Conservation (phyloP, 805 yeast genomes). For the Pichia californica region DNA sequence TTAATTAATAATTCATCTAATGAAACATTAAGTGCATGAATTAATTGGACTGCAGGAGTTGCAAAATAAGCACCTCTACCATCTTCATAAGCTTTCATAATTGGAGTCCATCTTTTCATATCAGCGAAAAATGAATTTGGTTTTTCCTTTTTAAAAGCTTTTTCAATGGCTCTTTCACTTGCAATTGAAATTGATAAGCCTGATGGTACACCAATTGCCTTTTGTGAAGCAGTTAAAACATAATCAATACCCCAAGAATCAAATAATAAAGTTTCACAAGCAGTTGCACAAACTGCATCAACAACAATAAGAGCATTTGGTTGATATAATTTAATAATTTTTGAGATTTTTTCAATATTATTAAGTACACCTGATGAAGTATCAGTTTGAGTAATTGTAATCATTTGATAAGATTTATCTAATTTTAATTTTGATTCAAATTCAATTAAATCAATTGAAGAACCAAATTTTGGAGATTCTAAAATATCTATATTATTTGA, state of each 20-base stretch:
- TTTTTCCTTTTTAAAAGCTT: slow-evolving; percentile 44
- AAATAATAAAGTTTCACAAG: slow-evolving; percentile 78
- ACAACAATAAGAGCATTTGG: slow-evolving; percentile 83
- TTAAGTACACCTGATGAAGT: slow-evolving; percentile 92
- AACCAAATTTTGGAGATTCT: slow-evolving; percentile 64
- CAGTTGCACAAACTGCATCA: slow-evolving; percentile 94
- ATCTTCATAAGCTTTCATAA: slow-evolving; percentile 78
- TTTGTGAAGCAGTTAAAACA: slow-evolving; percentile 88
- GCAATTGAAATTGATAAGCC: slow-evolving; percentile 78
- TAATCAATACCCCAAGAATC: slow-evolving; percentile 88
- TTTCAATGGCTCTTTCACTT: slow-evolving; percentile 65
- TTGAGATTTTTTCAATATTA: slow-evolving; percentile 58
- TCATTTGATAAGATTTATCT: slow-evolving; percentile 43
- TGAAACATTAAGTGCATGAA: slow-evolving; percentile 75
- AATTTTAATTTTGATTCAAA: slow-evolving; percentile 49
- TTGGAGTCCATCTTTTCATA: slow-evolving; percentile 79
- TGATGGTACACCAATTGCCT: slow-evolving; percentile 92
- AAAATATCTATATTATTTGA: slow-evolving; percentile 71
- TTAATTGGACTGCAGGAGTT: slow-evolving; percentile 90
- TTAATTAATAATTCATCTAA: slow-evolving; percentile 55
- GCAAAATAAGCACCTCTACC: slow-evolving; percentile 83
- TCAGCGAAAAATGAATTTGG: slow-evolving; percentile 60
- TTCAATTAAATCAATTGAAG: slow-evolving; percentile 48
- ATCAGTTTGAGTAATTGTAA: slow-evolving; percentile 92
- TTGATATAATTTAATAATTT: slow-evolving; percentile 51